A percentile compares a stretch with the other conserved stretches of the same genome.
Conservation (phyloP, 176 grass and related monocot species). For the Ampelocalamus luodianensis region DNA sequence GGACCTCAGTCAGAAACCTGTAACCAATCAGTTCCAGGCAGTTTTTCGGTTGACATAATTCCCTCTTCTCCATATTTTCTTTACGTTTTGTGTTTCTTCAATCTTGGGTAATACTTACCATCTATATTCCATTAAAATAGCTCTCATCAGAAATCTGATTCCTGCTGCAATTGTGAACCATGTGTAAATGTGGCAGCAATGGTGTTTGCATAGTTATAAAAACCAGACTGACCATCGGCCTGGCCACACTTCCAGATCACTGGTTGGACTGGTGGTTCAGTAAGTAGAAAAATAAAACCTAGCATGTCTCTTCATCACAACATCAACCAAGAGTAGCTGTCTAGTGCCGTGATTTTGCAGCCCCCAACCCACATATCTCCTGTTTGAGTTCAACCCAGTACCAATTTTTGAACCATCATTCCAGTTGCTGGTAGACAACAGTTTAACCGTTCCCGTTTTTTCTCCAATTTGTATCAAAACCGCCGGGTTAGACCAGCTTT, state of each 20-base stretch:
- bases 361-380: too few relatives aligned
- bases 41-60: not conserved
- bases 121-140: constrained; percentile 6
- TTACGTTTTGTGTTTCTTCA: not conserved
- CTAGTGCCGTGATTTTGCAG: too few relatives aligned
- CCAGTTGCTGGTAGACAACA: too few relatives aligned
- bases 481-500: not conserved
- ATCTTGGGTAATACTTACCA: not conserved
- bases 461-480: too few relatives aligned
- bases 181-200: constrained; percentile 1
- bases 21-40: not conserved
- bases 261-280: too few relatives aligned
- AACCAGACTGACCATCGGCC: not conserved
- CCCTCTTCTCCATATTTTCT: not conserved
- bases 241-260: not conserved
- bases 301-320: too few relatives aligned
- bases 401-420: too few relatives aligned
- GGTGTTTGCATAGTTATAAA: not conserved
- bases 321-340: too few relatives aligned
- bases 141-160: not conserved
- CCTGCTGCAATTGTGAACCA: not conserved
- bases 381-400: too few relatives aligned
- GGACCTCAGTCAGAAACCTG: not conserved
- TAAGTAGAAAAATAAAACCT: too few relatives aligned
- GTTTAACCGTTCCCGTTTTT: too few relatives aligned